Conservation (phyloP, 352 stramenopile species). For the Pythium phragmitis region DNA sequence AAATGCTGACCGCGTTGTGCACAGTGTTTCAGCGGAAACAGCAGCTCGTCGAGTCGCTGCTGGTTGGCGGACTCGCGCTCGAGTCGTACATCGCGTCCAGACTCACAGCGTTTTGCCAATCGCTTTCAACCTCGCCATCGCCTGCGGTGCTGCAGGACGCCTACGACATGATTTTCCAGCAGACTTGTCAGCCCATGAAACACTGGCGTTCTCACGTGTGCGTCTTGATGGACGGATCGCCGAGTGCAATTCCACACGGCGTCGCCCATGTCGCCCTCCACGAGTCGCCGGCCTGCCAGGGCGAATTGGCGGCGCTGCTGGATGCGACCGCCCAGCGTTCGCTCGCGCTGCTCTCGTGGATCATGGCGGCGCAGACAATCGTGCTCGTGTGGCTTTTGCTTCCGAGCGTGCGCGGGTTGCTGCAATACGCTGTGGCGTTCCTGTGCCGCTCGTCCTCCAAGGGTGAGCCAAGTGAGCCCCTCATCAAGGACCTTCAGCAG, state of each 20-base stretch:
- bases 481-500: not conserved
- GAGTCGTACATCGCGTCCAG: conserved; percentile 17
- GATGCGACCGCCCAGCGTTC: conserved; percentile 14
- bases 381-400: conserved; percentile 25
- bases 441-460: not conserved
- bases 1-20: conserved; percentile 8
- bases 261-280: conserved; percentile 3
- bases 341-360: conserved; percentile 20
- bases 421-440: not conserved
- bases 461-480: not conserved
- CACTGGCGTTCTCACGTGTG: conserved; percentile 26
- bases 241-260: not conserved
- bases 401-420: conserved; percentile 10
- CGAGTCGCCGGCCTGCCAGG: conserved; percentile 26
- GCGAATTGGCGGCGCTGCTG: conserved; percentile 28
- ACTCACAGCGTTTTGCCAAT: conserved; percentile 27
- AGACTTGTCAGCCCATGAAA: conserved; percentile 29
- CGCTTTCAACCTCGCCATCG: not conserved
- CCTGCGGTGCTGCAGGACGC: conserved; percentile 9
- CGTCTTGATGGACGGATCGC: not conserved
- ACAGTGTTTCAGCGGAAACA: conserved; percentile 1
- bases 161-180: conserved; percentile 24
- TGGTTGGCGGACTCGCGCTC: conserved; percentile 17
- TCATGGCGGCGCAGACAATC: conserved; percentile 16
- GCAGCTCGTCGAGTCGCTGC: conserved; percentile 12